Evolutionary conservation across 805 yeast genomes (phyloP), one percentile per base, ranked within the genome.

Genomic region (Ogataea saltuana): DNA sequence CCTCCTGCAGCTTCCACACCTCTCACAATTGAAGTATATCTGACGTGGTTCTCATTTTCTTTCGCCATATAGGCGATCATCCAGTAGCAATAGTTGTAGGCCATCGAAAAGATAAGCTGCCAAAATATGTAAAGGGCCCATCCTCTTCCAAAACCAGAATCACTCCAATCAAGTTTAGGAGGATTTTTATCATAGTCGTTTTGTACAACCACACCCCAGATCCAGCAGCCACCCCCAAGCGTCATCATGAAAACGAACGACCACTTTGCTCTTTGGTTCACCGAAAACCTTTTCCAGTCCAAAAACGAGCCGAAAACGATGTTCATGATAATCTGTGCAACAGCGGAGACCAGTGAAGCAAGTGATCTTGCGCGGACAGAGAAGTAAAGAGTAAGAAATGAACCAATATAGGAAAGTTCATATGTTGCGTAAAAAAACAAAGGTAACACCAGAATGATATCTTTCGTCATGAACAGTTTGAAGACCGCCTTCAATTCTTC

Each of bases 61-160:
- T 11, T 17, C 17, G 38, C 30, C 38, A 34, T 34, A 20, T 34
- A 34, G 4, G 29, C 29, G n/a, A 23, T 34, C 29, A 23, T 34
- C 38, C 38, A 34, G 20, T 34, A 22, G 22, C 38, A 34, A 29
- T 34, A 34, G 17, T 34, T 23, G 29, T 34, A 34, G 15, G 23
- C 18, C 38, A 34, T 34, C 12, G 38, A 34, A 13, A 34, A 34
- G 26, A 22, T 34, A 9, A 34, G 21, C 29, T 34, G 38, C 44
- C 44, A 41, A 23, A 41, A 41, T 12, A 41, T 41, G 32, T 33
- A 41, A 5, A 41, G 33, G 19, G 44, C 44, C 31, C 37, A 41
- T 7, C 44, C 44, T 18, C 42, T 36, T 9, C 44, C 44, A 17
- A 41, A 41, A 5, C 41, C 41, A 13, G 32, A 17, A 16, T 41